phyloP scores from a whole-genome alignment of 2,329 filamentous ascomycete genomes.

The Arthrobotrys iridis region DNA sequence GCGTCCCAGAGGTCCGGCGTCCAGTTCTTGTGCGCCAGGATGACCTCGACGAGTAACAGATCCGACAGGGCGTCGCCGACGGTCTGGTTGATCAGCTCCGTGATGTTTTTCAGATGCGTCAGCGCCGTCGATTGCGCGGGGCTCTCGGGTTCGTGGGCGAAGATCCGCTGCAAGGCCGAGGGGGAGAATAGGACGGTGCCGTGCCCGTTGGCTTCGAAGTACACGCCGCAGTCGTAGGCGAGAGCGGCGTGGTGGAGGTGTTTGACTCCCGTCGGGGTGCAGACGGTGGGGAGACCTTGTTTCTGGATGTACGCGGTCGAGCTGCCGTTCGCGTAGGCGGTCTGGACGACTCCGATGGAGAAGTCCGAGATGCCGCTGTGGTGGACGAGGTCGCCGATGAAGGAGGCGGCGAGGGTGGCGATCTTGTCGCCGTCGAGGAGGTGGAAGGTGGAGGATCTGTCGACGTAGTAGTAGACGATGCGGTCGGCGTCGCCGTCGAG shows the following conservation, averaged over 20 bases:
- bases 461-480: conserved; percentile 92
- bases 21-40: conserved; percentile 95
- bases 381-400: conserved; percentile 86
- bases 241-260: conserved; percentile 96
- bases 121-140: conserved; percentile 91
- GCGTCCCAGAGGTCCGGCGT: conserved; percentile 87
- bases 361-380: conserved; percentile 82
- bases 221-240: conserved; percentile 93
- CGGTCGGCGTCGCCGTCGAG: conserved; percentile 96
- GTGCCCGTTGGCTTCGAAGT: conserved; percentile 98
- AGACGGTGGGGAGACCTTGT: conserved; percentile 88
- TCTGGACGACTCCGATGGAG: conserved; percentile 94
- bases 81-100: conserved; percentile 96
- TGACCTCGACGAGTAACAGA: conserved; percentile 93
- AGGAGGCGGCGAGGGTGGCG: conserved; percentile 89
- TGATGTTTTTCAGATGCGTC: conserved; percentile 81
- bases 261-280: conserved; percentile 95
- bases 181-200: conserved; percentile 95
- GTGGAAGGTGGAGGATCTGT: conserved; percentile 82
- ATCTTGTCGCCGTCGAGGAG: conserved; percentile 97
- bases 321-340: conserved; percentile 95
- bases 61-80: conserved; percentile 96
- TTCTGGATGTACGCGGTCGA: conserved; percentile 90
- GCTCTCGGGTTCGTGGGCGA: conserved; percentile 78
- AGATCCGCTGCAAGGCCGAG: conserved; percentile 80